phyloP scores from a whole-genome alignment of 2,329 filamentous ascomycete species.

The Colletotrichum sp. region DNA sequence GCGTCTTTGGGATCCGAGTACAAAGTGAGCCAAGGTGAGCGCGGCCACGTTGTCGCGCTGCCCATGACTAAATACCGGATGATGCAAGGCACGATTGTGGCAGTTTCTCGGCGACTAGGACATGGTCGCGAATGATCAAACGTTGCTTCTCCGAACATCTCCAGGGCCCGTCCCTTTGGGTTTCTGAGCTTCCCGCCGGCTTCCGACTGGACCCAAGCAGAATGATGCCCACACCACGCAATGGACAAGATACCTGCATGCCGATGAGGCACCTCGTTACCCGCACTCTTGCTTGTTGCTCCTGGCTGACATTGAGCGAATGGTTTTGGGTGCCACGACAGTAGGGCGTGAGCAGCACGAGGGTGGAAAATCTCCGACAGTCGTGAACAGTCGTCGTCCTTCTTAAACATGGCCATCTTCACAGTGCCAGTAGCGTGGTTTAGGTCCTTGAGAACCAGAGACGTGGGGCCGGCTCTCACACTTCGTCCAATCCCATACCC shows the following conservation, averaged over 20 bases:
- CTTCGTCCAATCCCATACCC: not conserved
- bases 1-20: not conserved
- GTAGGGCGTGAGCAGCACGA: not conserved
- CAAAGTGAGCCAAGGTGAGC: not conserved
- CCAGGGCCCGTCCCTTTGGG: not conserved
- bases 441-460: not conserved
- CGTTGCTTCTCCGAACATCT: not conserved
- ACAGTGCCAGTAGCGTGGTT: not conserved
- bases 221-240: not conserved
- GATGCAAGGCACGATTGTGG: not conserved
- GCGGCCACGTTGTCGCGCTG: not conserved
- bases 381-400: not conserved
- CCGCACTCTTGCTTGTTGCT: not conserved
- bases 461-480: not conserved
- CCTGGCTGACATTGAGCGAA: not conserved
- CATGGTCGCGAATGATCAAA: not conserved
- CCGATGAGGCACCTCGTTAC: not conserved
- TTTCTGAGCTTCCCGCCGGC: not conserved
- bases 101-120: not conserved
- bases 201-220: not conserved
- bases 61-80: not conserved
- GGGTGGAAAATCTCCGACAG: not conserved
- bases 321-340: not conserved
- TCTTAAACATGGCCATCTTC: not conserved
- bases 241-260: not conserved